phyloP scores from a whole-genome alignment of 371 early-diverging fungal species.

The Phascolomyces articulosus region DNA sequence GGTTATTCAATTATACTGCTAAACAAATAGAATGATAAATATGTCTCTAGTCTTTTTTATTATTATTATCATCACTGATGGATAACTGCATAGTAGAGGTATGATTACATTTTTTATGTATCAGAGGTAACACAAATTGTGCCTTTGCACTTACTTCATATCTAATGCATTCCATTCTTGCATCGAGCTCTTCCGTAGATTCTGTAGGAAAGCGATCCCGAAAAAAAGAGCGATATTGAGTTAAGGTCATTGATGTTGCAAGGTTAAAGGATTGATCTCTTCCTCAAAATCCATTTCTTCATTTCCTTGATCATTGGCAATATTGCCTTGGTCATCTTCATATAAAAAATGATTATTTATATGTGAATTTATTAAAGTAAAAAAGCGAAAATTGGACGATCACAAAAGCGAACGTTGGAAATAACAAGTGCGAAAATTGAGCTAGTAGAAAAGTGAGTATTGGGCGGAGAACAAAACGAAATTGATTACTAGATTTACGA shows the following conservation, averaged over 20 bases:
- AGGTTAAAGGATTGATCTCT: not conserved
- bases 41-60: too few relatives aligned
- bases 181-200: not conserved
- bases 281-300: not conserved
- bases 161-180: not conserved
- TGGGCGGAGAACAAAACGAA: too few relatives aligned
- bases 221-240: not conserved
- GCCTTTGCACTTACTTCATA: too few relatives aligned
- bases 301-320: not conserved
- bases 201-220: not conserved
- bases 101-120: too few relatives aligned
- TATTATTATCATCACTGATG: too few relatives aligned
- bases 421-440: not conserved
- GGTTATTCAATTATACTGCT: too few relatives aligned
- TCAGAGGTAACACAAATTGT: too few relatives aligned
- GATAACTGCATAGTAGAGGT: too few relatives aligned
- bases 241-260: not conserved
- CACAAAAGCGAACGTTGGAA: not conserved
- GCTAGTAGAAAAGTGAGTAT: not conserved
- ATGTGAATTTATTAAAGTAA: not conserved
- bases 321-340: not conserved
- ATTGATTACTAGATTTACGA: too few relatives aligned
- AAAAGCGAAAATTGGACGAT: not conserved
- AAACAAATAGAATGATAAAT: too few relatives aligned
- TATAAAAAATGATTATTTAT: not conserved